A percentile compares a stretch with the other conserved stretches of the same genome.
phyloP scores from a whole-genome alignment of 2,329 filamentous ascomycete species.

The Aspergillus sp. region DNA sequence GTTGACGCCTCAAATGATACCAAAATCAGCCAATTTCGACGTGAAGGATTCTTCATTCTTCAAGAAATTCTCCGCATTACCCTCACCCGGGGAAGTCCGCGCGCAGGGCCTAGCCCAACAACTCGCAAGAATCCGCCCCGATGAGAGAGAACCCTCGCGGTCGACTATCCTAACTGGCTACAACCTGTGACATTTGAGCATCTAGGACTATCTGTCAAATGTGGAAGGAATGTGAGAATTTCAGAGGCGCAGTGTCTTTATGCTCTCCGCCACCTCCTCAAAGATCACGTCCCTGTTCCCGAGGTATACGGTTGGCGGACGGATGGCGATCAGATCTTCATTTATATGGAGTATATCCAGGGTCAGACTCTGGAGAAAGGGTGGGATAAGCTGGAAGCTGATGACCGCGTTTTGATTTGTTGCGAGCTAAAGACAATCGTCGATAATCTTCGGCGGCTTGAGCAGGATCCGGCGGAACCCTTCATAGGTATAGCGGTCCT shows the following conservation, averaged over 20 bases:
- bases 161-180: conserved; percentile 9
- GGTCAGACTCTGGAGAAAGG: conserved; percentile 33
- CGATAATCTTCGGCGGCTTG: conserved; percentile 28
- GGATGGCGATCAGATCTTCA: conserved; percentile 30
- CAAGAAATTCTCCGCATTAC: conserved; percentile 23
- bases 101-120: conserved; percentile 21
- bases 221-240: conserved; percentile 30
- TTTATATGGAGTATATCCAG: conserved; percentile 41
- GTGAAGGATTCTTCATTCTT: conserved; percentile 28
- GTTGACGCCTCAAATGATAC: conserved; percentile 15
- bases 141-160: conserved; percentile 18
- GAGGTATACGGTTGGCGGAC: conserved; percentile 43
- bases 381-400: conserved; percentile 29
- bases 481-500: conserved; percentile 30
- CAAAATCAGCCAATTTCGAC: conserved; percentile 22
- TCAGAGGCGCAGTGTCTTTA: conserved; percentile 40
- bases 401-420: conserved; percentile 23
- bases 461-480: conserved; percentile 30
- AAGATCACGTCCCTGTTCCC: conserved; percentile 37
- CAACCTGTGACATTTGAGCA: conserved; percentile 33
- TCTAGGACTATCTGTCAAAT: conserved; percentile 41
- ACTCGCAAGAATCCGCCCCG: conserved; percentile 20
- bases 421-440: conserved; percentile 25
- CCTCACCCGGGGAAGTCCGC: conserved; percentile 26
- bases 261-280: conserved; percentile 27